phyloP scores from a whole-genome alignment of 768 basidiomycete species.

The Albatrellus ellisii region DNA sequence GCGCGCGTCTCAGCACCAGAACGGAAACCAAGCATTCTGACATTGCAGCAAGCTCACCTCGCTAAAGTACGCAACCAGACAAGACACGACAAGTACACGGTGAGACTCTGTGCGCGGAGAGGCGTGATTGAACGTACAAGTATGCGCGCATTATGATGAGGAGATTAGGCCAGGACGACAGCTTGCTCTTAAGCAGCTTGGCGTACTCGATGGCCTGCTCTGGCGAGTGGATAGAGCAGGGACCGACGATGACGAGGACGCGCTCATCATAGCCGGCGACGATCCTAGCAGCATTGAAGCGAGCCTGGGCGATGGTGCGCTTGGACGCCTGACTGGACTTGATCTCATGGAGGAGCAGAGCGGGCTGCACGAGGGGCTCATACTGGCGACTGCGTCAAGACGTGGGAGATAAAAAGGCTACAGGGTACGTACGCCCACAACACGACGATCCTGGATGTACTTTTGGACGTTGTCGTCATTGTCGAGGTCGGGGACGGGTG shows the following conservation, averaged over 20 bases:
- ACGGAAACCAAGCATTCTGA: slow-evolving; percentile 22
- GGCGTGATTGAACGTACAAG: slow-evolving; percentile 51
- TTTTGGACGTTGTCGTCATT: slow-evolving; percentile 50
- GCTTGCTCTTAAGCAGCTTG: slow-evolving; percentile 51
- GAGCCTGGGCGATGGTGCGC: slow-evolving; percentile 66
- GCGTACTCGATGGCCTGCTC: slow-evolving; percentile 81
- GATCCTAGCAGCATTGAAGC: slow-evolving; percentile 67
- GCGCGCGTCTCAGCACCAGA: background rate
- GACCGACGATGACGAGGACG: slow-evolving; percentile 84
- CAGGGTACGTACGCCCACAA: slow-evolving; percentile 50
- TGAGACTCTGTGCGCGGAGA: slow-evolving; percentile 1
- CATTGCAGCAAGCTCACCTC: slow-evolving; percentile 3
- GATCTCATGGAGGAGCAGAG: slow-evolving; percentile 80
- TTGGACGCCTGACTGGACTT: slow-evolving; percentile 50
- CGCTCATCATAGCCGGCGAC: slow-evolving; percentile 78
- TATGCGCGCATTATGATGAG: slow-evolving; percentile 94
- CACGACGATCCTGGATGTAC: slow-evolving; percentile 73
- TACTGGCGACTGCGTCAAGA: slow-evolving; percentile 40
- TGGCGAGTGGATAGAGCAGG: slow-evolving; percentile 88
- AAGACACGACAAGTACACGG: background rate
- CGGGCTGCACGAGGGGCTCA: slow-evolving; percentile 92
- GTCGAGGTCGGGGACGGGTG: slow-evolving; percentile 50
- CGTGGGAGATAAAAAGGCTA: background rate
- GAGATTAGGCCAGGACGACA: slow-evolving; percentile 58
- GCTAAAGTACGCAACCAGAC: background rate